Evolutionary conservation across 331 rosid genomes (phyloP).

Genomic region (Spiraea crenata): DNA sequence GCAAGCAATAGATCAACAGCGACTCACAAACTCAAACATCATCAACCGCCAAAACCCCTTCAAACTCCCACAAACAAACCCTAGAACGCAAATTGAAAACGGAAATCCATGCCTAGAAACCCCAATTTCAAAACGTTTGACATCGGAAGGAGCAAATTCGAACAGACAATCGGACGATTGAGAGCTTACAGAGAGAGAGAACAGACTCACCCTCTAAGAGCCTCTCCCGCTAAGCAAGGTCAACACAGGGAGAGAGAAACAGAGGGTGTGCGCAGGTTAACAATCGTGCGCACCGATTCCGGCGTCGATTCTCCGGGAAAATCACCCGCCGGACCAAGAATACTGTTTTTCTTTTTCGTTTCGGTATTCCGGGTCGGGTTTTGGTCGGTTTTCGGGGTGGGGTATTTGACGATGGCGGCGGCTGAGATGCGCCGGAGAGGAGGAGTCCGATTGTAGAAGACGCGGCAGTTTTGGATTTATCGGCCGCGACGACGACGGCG

Average conservation of each 20-base stretch:
- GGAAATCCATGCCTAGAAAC: slow-evolving; percentile 52
- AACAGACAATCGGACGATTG: slow-evolving; percentile 29
- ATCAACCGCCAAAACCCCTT: slow-evolving; percentile 55
- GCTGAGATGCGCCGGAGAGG: slow-evolving; percentile 44
- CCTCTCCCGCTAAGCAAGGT: slow-evolving; percentile 20
- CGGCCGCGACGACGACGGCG: slow-evolving; percentile 39
- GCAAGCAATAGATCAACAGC: slow-evolving; percentile 61
- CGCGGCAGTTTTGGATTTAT: slow-evolving; percentile 59
- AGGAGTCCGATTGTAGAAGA: slow-evolving; percentile 45
- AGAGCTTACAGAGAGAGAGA: slow-evolving; percentile 21
- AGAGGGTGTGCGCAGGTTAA: slow-evolving; percentile 36
- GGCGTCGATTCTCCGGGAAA: slow-evolving; percentile 46
- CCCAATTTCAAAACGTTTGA: slow-evolving; percentile 36
- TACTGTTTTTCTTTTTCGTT: neutral
- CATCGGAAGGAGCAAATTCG: slow-evolving; percentile 35
- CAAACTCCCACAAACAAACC: slow-evolving; percentile 37
- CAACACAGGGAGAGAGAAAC: slow-evolving; percentile 14
- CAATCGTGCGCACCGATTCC: slow-evolving; percentile 49
- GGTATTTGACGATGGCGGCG: slow-evolving; percentile 23
- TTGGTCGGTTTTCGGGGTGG: slow-evolving; percentile 17
- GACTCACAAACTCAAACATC: slow-evolving; percentile 33
- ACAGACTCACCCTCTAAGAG: slow-evolving; percentile 37
- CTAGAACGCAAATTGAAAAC: slow-evolving; percentile 27
- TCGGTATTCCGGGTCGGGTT: slow-evolving; percentile 20
- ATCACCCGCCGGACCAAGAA: slow-evolving; percentile 41